phyloP scores from a whole-genome alignment of 176 grass and related monocot genomes.

The Triticum aestivum region DNA sequence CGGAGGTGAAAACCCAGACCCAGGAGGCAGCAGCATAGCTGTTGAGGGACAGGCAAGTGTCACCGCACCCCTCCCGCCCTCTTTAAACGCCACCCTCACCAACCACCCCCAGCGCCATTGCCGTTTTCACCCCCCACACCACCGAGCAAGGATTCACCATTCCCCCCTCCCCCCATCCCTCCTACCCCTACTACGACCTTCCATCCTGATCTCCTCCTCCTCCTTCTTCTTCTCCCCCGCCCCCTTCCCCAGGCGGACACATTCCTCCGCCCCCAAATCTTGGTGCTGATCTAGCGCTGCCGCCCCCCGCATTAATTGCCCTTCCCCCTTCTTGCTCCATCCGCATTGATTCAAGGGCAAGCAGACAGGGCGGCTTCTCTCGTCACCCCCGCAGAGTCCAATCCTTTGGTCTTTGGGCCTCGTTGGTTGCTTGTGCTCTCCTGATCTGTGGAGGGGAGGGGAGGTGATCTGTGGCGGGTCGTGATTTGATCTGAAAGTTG shows the following conservation, averaged over 20 bases:
- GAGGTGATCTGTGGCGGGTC: neutral
- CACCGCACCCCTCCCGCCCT: constrained; percentile 29
- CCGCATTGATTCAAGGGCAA: neutral
- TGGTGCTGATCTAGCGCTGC: neutral
- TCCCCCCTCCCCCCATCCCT: neutral
- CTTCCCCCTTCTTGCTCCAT: neutral
- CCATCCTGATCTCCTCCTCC: neutral
- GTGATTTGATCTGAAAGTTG: constrained; percentile 41
- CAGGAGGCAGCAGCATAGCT: neutral
- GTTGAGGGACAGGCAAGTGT: constrained; percentile 24
- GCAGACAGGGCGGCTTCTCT: neutral
- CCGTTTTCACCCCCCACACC: neutral
- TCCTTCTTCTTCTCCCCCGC: neutral
- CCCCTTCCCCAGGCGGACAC: neutral
- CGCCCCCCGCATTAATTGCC: constrained; percentile 5
- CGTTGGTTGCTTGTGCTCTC: neutral
- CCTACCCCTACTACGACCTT: neutral
- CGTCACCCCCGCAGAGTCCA: neutral
- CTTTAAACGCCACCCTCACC: constrained; percentile 40
- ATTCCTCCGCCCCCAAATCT: constrained; percentile 6
- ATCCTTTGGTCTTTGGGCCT: neutral
- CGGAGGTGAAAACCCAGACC: neutral
- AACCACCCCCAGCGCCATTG: constrained; percentile 12
- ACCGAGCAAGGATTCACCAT: neutral
- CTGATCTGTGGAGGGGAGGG: neutral